phyloP scores from a whole-genome alignment of 495 filamentous ascomycete genomes.

The Cairneyella variabilis region DNA sequence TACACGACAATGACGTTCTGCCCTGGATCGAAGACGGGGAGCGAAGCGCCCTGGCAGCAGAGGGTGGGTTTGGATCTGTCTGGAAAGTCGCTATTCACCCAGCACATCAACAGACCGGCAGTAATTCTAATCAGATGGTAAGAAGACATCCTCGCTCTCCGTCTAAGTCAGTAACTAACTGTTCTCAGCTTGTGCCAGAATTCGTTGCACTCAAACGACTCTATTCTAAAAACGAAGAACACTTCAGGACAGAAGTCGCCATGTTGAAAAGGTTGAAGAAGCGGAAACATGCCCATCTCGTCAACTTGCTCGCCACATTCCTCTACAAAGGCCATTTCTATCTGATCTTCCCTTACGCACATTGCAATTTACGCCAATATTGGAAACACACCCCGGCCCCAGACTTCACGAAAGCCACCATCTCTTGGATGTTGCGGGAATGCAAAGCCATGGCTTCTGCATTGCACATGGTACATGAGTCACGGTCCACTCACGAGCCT shows the following conservation, averaged over 20 bases:
- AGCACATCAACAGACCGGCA: background rate
- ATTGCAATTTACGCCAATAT: conserved; percentile 21
- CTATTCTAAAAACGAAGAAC: background rate
- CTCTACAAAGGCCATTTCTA: conserved; percentile 7
- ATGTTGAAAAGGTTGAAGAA: conserved; percentile 21
- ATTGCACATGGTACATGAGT: conserved; percentile 7
- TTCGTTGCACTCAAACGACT: conserved; percentile 8
- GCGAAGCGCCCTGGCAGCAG: background rate
- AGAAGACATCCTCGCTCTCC: background rate
- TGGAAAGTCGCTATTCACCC: conserved; percentile 7
- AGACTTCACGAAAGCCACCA: background rate
- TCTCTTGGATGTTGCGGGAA: conserved; percentile 14
- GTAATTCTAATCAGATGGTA: background rate
- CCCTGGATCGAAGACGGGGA: conserved; percentile 11
- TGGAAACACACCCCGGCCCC: conserved; percentile 15
- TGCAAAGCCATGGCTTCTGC: conserved; percentile 3
- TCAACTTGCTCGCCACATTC: conserved; percentile 24
- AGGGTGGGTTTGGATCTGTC: conserved; percentile 3
- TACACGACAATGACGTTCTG: conserved; percentile 1
- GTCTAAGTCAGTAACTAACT: background rate
- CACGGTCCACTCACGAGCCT: background rate
- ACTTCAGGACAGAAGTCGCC: conserved; percentile 17
- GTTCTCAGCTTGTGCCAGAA: background rate
- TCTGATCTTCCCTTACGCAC: conserved; percentile 27
- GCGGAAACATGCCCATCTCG: conserved; percentile 20